Base-by-base conservation (phyloP, 352 stramenopile species). In the Globisporangium echinulatum region DNA sequence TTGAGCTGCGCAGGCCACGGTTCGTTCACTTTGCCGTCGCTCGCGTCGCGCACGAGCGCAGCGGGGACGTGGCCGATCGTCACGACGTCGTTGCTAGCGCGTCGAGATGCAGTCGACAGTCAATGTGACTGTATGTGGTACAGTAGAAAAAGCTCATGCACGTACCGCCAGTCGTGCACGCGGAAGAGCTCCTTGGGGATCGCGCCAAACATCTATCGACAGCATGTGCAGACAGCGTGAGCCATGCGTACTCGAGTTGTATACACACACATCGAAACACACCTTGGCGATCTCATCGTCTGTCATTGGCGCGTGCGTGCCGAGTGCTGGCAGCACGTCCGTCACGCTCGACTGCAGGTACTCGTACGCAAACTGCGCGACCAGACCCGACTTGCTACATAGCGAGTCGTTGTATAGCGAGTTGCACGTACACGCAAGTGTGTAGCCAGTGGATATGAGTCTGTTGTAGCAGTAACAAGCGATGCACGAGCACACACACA, bases 1-100 rank as follows among this genome's bases (percentile, higher is more conserved):
- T 99, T 99, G 52, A 99, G 75, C 68, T 99, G 96, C 8, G 93
- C 96, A 0, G 96, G 96, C 96, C 96, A 99, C 7, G 88, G 82
- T 56, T 98, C 78, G 50, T 98, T 90, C 15, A 99, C 90, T 78
- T 98, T 97, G 25, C 94, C 96, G 46, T 97, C 83, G 40, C 95
- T 99, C 9, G 96, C 96, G 39, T 94, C 74, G 5, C 64, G 66
- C 10, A 99, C 96, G 50, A 99, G 91, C 62, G 97, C 77, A 0
- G 77, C 77, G 11, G 96, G 95, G 42, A 97, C 94, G 63, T 98
- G 77, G 3, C 96, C 96, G 51, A 98, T 97, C 3, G 92, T 98
- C 36, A 98, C 89, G 0, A 99, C 95, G 60, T 98, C 96, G 53
- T 98, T 98, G 62, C 85, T 94, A 52, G 5, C 3, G 49, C 33